phyloP scores from a whole-genome alignment of 257 asterid genomes.

The Nicotiana knightiana region DNA sequence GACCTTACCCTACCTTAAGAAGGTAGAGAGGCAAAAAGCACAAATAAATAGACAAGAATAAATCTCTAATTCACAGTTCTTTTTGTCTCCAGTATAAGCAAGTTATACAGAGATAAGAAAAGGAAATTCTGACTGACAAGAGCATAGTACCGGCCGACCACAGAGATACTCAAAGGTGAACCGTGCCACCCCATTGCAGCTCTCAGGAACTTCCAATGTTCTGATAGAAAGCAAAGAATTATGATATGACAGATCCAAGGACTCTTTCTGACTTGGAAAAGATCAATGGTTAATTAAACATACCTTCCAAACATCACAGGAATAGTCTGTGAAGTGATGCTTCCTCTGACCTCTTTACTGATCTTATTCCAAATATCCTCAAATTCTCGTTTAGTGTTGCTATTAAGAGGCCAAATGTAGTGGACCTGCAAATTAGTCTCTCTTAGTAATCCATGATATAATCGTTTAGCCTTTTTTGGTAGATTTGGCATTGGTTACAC shows the following conservation, averaged over 20 bases:
- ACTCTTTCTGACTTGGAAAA: not conserved
- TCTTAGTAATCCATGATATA: not conserved
- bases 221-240: conserved; percentile 31
- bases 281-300: conserved; percentile 3
- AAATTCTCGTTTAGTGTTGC: conserved; percentile 35
- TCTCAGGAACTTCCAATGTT: conserved; percentile 69
- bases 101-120: not conserved
- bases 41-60: not conserved
- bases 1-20: too few relatives aligned
- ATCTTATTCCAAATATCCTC: conserved; percentile 58
- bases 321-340: conserved; percentile 52
- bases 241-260: not conserved
- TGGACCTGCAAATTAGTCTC: conserved; percentile 42
- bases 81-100: not conserved
- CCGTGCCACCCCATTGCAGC: conserved; percentile 83
- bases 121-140: not conserved
- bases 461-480: not conserved
- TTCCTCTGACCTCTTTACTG: conserved; percentile 44
- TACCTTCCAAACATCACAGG: conserved; percentile 98
- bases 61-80: not conserved
- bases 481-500: not conserved
- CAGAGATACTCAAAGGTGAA: conserved; percentile 81
- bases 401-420: conserved; percentile 78
- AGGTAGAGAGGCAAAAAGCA: not conserved
- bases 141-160: conserved; percentile 65